Evolutionary conservation across 2,329 filamentous ascomycete species (phyloP).

Genomic region (Fusarium pseudonygamai): DNA sequence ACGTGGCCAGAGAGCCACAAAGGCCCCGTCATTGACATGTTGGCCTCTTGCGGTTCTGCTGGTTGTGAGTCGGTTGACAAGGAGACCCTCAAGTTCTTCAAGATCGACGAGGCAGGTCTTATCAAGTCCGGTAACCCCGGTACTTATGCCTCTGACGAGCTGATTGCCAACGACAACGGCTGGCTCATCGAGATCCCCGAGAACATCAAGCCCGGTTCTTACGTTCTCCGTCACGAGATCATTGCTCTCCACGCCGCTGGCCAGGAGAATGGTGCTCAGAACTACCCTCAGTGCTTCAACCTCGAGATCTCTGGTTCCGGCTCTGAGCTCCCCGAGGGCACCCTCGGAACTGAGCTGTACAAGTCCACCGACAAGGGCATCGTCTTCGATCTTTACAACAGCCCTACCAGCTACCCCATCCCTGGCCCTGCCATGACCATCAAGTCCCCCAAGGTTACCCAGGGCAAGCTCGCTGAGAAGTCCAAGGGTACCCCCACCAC

Average conservation of each 20-base stretch:
- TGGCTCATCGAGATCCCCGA: conserved; percentile 49
- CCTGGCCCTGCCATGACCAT: conserved; percentile 43
- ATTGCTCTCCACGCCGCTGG: conserved; percentile 59
- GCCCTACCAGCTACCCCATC: conserved; percentile 41
- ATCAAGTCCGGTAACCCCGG: conserved; percentile 54
- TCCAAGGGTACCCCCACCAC: conserved; percentile 22
- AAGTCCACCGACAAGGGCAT: conserved; percentile 46
- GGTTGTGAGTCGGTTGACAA: conserved; percentile 66
- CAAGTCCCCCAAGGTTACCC: conserved; percentile 27
- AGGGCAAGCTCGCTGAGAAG: conserved; percentile 28
- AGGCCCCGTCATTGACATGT: conserved; percentile 70
- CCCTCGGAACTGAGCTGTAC: conserved; percentile 47
- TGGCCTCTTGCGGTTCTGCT: conserved; percentile 65
- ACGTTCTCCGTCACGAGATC: conserved; percentile 63
- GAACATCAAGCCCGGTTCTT: conserved; percentile 51
- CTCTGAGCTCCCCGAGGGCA: conserved; percentile 47
- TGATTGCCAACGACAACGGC: conserved; percentile 54
- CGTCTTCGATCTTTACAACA: conserved; percentile 47
- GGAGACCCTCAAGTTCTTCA: conserved; percentile 67
- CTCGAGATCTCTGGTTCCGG: conserved; percentile 56
- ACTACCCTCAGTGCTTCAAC: conserved; percentile 63
- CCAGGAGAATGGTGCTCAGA: conserved; percentile 58
- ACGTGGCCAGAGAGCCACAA: conserved; percentile 55
- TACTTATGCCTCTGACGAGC: conserved; percentile 50
- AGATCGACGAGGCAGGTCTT: conserved; percentile 68